phyloP scores from a whole-genome alignment of 352 stramenopile genomes.

The Globisporangium splendens region DNA sequence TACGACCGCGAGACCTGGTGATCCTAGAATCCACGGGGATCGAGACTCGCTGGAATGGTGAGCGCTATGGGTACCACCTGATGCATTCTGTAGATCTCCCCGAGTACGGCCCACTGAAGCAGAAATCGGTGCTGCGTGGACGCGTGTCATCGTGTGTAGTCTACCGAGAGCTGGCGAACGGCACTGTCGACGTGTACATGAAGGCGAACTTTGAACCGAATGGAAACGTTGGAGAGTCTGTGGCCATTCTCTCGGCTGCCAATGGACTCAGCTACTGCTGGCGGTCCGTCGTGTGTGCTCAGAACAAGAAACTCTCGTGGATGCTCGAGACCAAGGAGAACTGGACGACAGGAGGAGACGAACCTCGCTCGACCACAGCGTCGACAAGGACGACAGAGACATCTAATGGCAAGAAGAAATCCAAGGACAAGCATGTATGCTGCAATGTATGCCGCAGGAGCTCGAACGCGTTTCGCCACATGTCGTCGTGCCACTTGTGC shows the following conservation, averaged over 20 bases:
- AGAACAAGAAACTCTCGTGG: conserved; percentile 4
- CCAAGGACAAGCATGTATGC: conserved; percentile 12
- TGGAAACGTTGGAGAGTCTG: conserved; percentile 14
- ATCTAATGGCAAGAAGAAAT: conserved; percentile 18
- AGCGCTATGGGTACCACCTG: conserved; percentile 33
- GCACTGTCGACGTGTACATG: conserved; percentile 35
- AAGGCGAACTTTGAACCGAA: conserved; percentile 38
- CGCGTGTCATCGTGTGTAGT: conserved; percentile 42
- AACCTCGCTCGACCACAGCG: background rate
- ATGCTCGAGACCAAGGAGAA: conserved; percentile 1
- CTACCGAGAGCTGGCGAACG: conserved; percentile 24
- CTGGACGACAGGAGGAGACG: background rate
- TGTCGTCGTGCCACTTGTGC: conserved; percentile 12
- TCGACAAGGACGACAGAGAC: background rate
- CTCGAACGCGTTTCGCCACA: conserved; percentile 6
- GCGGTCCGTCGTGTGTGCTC: background rate
- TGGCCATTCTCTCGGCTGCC: background rate
- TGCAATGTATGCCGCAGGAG: conserved; percentile 13
- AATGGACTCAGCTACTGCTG: conserved; percentile 2
- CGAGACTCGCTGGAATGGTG: conserved; percentile 22
- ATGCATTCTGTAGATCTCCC: conserved; percentile 43
- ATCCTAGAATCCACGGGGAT: conserved; percentile 35
- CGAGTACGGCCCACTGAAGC: conserved; percentile 16
- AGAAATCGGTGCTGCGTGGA: conserved; percentile 26
- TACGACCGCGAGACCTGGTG: conserved; percentile 36